Percentiles rank a stretch among this genome's conserved stretches.
Conservation (phyloP, 2,329 filamentous ascomycete genomes). For the Lecanicillium sp. region DNA sequence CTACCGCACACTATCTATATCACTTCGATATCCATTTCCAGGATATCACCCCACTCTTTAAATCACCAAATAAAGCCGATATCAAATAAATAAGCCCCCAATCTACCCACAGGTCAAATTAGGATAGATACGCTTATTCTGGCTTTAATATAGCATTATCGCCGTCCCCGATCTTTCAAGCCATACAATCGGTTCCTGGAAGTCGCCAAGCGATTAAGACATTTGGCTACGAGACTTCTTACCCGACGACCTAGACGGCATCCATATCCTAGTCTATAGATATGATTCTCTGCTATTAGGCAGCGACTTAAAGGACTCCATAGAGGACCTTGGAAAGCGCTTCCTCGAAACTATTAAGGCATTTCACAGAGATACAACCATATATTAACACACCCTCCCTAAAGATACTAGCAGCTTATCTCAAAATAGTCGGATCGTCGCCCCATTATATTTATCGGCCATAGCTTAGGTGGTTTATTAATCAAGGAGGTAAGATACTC, state of each 20-base stretch:
- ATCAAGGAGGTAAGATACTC: constrained; percentile 16
- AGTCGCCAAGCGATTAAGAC: constrained; percentile 13
- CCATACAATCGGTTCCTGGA: constrained; percentile 21
- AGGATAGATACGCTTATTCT: constrained; percentile 6
- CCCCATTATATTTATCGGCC: constrained; percentile 17
- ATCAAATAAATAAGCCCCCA: constrained; percentile 13
- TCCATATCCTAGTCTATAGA: constrained; percentile 20
- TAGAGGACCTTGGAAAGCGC: constrained; percentile 11
- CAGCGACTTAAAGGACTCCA: constrained; percentile 14
- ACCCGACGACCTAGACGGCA: constrained; percentile 12
- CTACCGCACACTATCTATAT: too few relatives aligned
- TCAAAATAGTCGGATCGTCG: constrained; percentile 2
- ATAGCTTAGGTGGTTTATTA: constrained; percentile 19
- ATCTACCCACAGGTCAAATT: background rate
- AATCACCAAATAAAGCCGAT: constrained; percentile 6
- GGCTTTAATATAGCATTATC: constrained; percentile 14
- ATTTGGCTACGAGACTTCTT: constrained; percentile 23
- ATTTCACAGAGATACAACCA: constrained; percentile 12
- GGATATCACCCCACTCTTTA: too few relatives aligned
- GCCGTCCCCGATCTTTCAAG: constrained; percentile 20
- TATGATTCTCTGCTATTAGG: constrained; percentile 18
- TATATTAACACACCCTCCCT: constrained; percentile 3
- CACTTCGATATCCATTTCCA: too few relatives aligned
- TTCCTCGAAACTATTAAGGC: constrained; percentile 11
- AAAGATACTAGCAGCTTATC: constrained; percentile 1